Conservation (phyloP, 441 rosid species). For the Adansonia grandidieri region DNA sequence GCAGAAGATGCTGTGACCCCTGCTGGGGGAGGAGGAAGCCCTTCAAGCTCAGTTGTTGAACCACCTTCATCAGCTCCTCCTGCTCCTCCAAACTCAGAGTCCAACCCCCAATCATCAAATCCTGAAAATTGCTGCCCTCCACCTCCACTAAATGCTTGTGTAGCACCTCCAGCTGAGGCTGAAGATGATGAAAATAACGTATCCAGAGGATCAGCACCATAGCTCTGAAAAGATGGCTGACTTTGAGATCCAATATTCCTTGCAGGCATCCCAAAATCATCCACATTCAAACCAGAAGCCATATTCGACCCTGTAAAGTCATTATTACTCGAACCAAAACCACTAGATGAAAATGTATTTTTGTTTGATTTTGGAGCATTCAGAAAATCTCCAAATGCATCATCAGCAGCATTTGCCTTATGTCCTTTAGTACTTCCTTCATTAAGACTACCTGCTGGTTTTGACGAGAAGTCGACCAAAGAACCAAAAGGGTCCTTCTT, state of each 20-base stretch:
- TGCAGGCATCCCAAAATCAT: slow-evolving; percentile 58
- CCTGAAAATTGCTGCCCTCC: slow-evolving; percentile 53
- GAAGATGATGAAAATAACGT: slow-evolving; percentile 58
- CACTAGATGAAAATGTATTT: slow-evolving; percentile 47
- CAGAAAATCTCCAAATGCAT: slow-evolving; percentile 66
- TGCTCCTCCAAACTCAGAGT: slow-evolving; percentile 59
- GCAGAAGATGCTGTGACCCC: slow-evolving; percentile 79
- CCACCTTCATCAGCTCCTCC: slow-evolving; percentile 53
- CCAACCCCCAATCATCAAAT: slow-evolving; percentile 83
- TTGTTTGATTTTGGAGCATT: slow-evolving; percentile 52
- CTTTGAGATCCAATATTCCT: slow-evolving; percentile 42
- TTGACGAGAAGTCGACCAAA: slow-evolving; percentile 69
- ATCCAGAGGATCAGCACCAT: slow-evolving; percentile 58
- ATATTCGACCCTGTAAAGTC: slow-evolving; percentile 44
- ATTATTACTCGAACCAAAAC: slow-evolving; percentile 40
- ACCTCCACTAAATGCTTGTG: slow-evolving; percentile 42
- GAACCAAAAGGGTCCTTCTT: slow-evolving; percentile 79
- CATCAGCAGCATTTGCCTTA: slow-evolving; percentile 40
- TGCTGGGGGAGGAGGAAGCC: slow-evolving; percentile 94
- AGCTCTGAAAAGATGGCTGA: slow-evolving; percentile 44
- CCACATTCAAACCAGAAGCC: slow-evolving; percentile 39
- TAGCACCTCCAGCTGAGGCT: slow-evolving; percentile 39
- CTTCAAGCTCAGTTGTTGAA: slow-evolving; percentile 86
- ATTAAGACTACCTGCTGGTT: slow-evolving; percentile 56
- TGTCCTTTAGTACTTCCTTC: slow-evolving; percentile 48